These are phyloP conservation scores for Pterocarpus macrocarpus DNA, from an alignment of 306 rosid genomes.

Conservation along the genomic window DNA sequence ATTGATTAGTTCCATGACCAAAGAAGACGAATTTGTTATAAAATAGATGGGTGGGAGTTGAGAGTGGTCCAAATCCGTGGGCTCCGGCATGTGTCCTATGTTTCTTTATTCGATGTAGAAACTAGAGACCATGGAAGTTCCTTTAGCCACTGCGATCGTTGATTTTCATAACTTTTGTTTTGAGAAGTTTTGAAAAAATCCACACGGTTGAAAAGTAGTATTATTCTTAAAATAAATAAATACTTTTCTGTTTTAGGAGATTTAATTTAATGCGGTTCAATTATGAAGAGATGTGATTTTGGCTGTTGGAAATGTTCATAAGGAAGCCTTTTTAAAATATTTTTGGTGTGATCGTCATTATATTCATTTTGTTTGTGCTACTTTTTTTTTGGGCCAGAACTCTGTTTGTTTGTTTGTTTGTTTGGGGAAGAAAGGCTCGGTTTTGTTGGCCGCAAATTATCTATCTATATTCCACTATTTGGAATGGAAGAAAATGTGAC, in stretches of 20 bases:
- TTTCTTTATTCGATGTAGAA: not conserved
- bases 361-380: not conserved
- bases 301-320: not conserved
- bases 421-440: not conserved
- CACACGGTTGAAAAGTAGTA: too few relatives aligned
- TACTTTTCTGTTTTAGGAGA: not conserved
- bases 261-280: not conserved
- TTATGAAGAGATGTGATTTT: not conserved
- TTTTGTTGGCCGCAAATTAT: too few relatives aligned
- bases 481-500: too few relatives aligned
- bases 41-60: not conserved
- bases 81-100: not conserved
- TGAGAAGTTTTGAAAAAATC: too few relatives aligned
- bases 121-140: not conserved
- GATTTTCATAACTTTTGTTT: not conserved
- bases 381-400: too few relatives aligned
- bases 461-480: not conserved
- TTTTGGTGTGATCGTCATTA: not conserved
- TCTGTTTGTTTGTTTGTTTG: not conserved
- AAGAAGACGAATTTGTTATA: not conserved
- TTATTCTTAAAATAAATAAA: too few relatives aligned
- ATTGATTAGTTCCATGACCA: not conserved
- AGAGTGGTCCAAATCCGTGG: conserved; percentile 12
- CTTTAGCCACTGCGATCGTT: not conserved
- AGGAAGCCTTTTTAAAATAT: not conserved